Evolutionary conservation across 1,139 yeast genomes (phyloP).

Genomic region (Petasospora rhodanensis): DNA sequence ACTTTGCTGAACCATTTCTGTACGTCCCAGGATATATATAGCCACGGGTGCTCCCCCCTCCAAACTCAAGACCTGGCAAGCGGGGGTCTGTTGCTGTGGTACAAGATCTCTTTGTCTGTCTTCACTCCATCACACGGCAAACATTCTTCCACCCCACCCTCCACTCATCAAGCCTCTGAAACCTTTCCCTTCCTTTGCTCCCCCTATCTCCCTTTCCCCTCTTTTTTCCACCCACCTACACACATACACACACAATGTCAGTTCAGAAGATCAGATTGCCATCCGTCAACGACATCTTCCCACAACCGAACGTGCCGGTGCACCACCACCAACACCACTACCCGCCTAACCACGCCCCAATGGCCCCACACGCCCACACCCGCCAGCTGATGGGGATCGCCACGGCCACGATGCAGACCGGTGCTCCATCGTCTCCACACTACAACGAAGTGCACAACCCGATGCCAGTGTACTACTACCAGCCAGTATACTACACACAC

Average conservation of each 20-base stretch:
- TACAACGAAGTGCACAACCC: conserved; percentile 2
- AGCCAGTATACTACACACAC: conserved; percentile 8
- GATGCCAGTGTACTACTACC: conserved; percentile 8
- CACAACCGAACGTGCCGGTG: conserved; percentile 4
- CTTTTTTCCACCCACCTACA: not conserved
- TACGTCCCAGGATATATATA: too few relatives aligned
- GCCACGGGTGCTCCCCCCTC: too few relatives aligned
- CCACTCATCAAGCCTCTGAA: too few relatives aligned
- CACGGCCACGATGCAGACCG: not conserved
- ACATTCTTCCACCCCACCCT: too few relatives aligned
- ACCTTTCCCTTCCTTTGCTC: too few relatives aligned
- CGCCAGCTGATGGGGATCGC: conserved; percentile 2
- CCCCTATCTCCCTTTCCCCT: not conserved
- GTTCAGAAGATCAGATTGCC: conserved; percentile 15
- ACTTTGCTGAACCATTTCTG: too few relatives aligned
- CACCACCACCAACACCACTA: conserved; percentile 2
- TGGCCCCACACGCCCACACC: conserved; percentile 1
- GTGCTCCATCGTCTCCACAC: not conserved
- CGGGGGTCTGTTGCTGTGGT: too few relatives aligned
- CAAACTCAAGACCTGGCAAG: too few relatives aligned
- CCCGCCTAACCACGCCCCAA: conserved; percentile 4
- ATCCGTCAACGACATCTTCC: conserved; percentile 16
- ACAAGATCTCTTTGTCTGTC: too few relatives aligned
- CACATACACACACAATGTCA: conserved; percentile 9
- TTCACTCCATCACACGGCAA: too few relatives aligned